Base-by-base conservation (phyloP, 129 eudicot species). In the Centrapalus pauciflorus region DNA sequence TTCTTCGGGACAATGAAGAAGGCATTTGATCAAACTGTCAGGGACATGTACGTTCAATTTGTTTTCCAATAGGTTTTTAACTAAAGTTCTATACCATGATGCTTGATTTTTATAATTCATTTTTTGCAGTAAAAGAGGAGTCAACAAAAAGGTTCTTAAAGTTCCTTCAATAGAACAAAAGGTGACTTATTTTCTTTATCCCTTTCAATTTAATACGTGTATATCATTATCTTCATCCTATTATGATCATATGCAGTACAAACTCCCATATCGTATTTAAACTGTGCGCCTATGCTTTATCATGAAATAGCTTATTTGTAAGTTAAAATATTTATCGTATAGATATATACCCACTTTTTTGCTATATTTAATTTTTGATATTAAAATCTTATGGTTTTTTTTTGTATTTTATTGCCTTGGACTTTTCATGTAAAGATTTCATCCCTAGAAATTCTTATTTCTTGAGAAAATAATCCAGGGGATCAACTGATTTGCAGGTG, bases 121-220 rank as follows among this genome's bases (percentile, higher is more conserved):
- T 50, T 4, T 35, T 7, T 79, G 81, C 85, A 94, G 99, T 54
- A 94, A 87, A 77, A 84, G 99, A 82, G 99, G 70, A 79, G 99
- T 94, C 61, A 94, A 94, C 73, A 94, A 94, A 77, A 94, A 89
- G 79, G 99, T 94, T 77, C 99, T 94, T 60, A 94, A 94, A 77
- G 99, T 94, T 71, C 99, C 99, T 74, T 74, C 96, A 3, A 70
- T 89, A 64, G 99, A 94, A 61, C 97, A 89, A 59, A 94, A 94
- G 95, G 99, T 89, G 64, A 62, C 14, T 33, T 20, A 67, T n/a
- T 59, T 38, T 60, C 23, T 59, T 28, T 67, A 13, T 71, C 35
- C 30, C 16, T 50, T 65, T 19, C 1, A 9, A 2, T 67, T 17
- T 49, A n/a, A 30, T 8, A 1, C 28, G 3, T 33, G 38, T 57